A percentile compares a stretch with the other conserved stretches of the same genome.
phyloP scores from a whole-genome alignment of 257 asterid species.

The Anisodus tanguticus region DNA sequence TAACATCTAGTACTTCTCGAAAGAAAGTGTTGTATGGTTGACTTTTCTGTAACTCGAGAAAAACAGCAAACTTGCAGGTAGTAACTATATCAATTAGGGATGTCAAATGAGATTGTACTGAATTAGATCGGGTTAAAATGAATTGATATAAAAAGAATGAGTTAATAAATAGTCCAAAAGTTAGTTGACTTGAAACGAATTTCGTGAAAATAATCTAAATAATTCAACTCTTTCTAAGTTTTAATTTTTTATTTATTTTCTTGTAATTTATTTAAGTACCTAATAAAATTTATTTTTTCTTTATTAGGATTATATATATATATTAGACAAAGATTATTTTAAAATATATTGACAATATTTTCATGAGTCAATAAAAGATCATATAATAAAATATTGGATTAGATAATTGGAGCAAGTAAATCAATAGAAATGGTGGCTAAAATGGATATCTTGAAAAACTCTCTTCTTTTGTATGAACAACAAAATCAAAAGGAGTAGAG shows the following conservation, averaged over 20 bases:
- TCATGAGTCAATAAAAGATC: not conserved
- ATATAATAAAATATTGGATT: no score
- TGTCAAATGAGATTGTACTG: not conserved
- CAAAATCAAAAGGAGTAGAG: no score
- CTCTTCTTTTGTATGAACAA: no score
- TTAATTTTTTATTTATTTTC: not conserved
- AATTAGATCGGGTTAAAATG: not conserved
- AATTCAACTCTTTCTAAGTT: not conserved
- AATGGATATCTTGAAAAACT: no score
- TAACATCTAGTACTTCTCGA: not conserved
- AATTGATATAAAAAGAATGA: not conserved
- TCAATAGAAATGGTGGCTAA: no score
- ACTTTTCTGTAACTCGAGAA: not conserved
- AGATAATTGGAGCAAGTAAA: no score
- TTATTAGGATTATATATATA: not conserved
- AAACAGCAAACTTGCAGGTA: not conserved
- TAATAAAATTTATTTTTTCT: not conserved
- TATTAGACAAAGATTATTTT: not conserved
- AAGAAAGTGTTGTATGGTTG: not conserved
- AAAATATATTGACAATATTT: not conserved
- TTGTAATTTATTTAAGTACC: not conserved
- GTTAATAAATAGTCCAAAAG: not conserved
- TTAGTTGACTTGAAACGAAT: not conserved
- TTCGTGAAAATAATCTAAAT: not conserved
- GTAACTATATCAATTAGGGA: not conserved